Evolutionary conservation across 768 basidiomycete species (phyloP), one percentile per base, ranked within the genome.

Genomic region (Guyanaporus albipodus): DNA sequence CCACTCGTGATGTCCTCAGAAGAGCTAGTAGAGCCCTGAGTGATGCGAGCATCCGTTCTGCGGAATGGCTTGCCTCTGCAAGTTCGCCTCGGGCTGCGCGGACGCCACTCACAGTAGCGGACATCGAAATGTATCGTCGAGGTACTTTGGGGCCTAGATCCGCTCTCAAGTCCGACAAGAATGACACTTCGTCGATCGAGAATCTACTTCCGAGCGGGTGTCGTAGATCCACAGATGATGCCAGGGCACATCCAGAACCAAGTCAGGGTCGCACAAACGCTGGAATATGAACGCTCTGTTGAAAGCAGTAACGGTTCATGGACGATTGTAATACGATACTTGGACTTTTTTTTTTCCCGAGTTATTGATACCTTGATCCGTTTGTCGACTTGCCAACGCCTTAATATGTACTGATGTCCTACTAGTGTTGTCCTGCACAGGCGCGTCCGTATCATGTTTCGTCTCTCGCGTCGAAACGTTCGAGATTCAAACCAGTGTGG

Each of bases 281-380:
- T 28, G 74, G 75, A 3, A 69, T 60, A 43, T 62, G 62, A 46
- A 53, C 34, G 2, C 73, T 70, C 22, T 75, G 27, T n/a, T n/a
- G n/a, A n/a, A n/a, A n/a, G n/a, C n/a, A n/a, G n/a, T n/a, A n/a
- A n/a, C n/a, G n/a, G n/a, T n/a, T n/a, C n/a, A n/a, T n/a, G n/a
- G n/a, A n/a, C n/a, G n/a, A n/a, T n/a, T n/a, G n/a, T n/a, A n/a
- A n/a, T n/a, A n/a, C n/a, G n/a, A n/a, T n/a, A n/a, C n/a, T n/a
- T n/a, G n/a, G n/a, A n/a, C n/a, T n/a, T n/a, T n/a, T n/a, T 18
- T 22, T 29, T 28, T 38, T 38, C 15, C 9, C 18, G 10, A 19
- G 10, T 22, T 31, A 54, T 33, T 35, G 36, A 24, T 28, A 24
- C 14, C n/a, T 46, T 21, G n/a, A n/a, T n/a, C n/a, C n/a, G n/a